Evolutionary conservation across 1,139 yeast genomes (phyloP).

Genomic region (Debaryomyces nepalensis): DNA sequence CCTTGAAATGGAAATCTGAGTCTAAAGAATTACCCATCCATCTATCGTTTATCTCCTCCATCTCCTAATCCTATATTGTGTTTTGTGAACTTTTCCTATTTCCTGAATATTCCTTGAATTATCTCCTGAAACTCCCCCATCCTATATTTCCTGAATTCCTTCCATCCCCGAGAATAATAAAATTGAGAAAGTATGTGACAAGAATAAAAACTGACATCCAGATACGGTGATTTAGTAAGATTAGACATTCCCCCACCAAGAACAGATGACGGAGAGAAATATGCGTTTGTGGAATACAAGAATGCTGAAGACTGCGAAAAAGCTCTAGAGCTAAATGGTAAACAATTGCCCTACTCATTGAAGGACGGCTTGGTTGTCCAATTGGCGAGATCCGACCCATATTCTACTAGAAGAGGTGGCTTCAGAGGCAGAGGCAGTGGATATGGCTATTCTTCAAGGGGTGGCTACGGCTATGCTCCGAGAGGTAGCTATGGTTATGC

Average conservation of each 20-base stretch:
- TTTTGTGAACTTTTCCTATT: not conserved
- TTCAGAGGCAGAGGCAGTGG: slow-evolving; percentile 25
- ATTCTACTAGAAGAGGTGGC: slow-evolving; percentile 35
- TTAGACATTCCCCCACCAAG: slow-evolving; percentile 75
- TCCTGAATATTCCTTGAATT: not conserved
- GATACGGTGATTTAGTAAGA: slow-evolving; percentile 67
- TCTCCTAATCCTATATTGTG: not conserved
- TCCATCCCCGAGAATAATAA: slow-evolving; percentile 11
- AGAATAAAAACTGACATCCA: slow-evolving; percentile 21
- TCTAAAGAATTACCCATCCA: not conserved
- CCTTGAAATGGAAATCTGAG: not conserved
- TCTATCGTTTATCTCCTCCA: slow-evolving; percentile 1
- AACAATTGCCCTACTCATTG: slow-evolving; percentile 43
- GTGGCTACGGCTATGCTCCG: no score
- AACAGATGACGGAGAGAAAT: slow-evolving; percentile 64
- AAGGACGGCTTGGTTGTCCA: slow-evolving; percentile 55
- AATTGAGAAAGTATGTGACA: not conserved
- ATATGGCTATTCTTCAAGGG: slow-evolving; percentile 15
- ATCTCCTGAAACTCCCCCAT: not conserved
- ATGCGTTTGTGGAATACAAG: slow-evolving; percentile 75
- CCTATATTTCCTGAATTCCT: slow-evolving; percentile 5
- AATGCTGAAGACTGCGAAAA: slow-evolving; percentile 63
- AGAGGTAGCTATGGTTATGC: slow-evolving; percentile 20
- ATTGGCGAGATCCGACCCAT: slow-evolving; percentile 62
- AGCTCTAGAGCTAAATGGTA: slow-evolving; percentile 59